A percentile compares a stretch with the other conserved stretches of the same genome.
Evolutionary conservation across 2,329 filamentous ascomycete genomes (phyloP).

Genomic region (Hypoxylon rubiginosum): DNA sequence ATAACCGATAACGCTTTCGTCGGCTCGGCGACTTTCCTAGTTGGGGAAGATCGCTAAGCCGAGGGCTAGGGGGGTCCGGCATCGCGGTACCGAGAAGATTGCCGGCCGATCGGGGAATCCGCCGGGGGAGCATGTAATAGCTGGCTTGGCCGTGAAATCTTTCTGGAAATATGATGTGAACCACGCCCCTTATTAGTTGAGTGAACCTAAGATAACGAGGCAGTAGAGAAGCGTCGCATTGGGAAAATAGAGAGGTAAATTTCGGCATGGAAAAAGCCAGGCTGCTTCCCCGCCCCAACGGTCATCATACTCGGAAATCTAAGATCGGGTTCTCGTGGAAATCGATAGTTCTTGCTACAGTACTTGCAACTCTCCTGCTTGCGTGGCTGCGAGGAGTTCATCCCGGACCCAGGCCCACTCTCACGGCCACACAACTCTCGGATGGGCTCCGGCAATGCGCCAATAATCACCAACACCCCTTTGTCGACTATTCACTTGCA

Average conservation of each 20-base stretch:
- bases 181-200: neutral
- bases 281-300: neutral
- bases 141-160: neutral
- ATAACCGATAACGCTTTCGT: neutral
- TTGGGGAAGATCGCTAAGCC: constrained; percentile 1
- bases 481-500: constrained; percentile 13
- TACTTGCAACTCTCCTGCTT: constrained; percentile 8
- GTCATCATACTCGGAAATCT: neutral
- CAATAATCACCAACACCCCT: constrained; percentile 16
- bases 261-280: constrained; percentile 7
- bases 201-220: neutral
- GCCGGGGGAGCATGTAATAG: neutral
- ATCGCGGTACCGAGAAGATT: neutral
- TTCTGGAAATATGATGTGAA: neutral
- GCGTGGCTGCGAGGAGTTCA: constrained; percentile 5
- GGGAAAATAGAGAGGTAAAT: neutral
- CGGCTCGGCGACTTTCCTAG: constrained; percentile 3
- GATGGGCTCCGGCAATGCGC: constrained; percentile 14
- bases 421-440: constrained; percentile 2
- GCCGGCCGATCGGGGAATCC: neutral
- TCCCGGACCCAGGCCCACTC: neutral
- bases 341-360: constrained; percentile 4
- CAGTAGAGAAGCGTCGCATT: neutral
- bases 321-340: constrained; percentile 3
- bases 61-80: neutral